Evolutionary conservation across 257 asterid genomes (phyloP).

Genomic region (Apocynum venetum): DNA sequence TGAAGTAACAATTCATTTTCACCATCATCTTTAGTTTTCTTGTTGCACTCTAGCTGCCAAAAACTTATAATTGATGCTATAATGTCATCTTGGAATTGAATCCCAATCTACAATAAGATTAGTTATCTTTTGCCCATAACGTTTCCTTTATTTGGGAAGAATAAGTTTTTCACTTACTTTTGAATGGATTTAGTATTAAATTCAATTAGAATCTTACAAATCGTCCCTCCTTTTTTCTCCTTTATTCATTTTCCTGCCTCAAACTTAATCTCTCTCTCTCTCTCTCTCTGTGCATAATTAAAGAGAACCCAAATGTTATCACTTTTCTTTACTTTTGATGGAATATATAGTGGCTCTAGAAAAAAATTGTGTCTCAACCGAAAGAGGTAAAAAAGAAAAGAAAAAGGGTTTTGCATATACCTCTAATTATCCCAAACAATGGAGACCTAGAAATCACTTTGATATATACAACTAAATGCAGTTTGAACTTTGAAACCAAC

Average conservation of each 20-base stretch:
- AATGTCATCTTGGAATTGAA: neutral
- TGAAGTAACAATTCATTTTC: neutral
- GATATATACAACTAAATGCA: neutral
- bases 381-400: neutral
- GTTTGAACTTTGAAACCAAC: neutral
- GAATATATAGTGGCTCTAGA: neutral
- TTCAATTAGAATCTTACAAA: too few relatives aligned
- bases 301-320: neutral
- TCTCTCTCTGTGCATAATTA: neutral
- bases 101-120: too few relatives aligned
- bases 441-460: conserved; percentile 2
- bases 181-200: too few relatives aligned
- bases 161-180: too few relatives aligned
- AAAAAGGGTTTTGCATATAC: neutral
- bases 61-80: neutral
- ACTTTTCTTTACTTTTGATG: neutral
- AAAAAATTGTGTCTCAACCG: neutral
- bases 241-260: too few relatives aligned
- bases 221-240: too few relatives aligned
- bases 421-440: neutral
- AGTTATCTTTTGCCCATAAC: too few relatives aligned
- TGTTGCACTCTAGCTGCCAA: neutral
- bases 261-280: too few relatives aligned
- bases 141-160: too few relatives aligned
- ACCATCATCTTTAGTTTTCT: neutral